Percentiles rank a stretch among this genome's conserved stretches.
Evolutionary conservation across 2,329 filamentous ascomycete species (phyloP).

Genomic region (Tolypocladium capitatum): DNA sequence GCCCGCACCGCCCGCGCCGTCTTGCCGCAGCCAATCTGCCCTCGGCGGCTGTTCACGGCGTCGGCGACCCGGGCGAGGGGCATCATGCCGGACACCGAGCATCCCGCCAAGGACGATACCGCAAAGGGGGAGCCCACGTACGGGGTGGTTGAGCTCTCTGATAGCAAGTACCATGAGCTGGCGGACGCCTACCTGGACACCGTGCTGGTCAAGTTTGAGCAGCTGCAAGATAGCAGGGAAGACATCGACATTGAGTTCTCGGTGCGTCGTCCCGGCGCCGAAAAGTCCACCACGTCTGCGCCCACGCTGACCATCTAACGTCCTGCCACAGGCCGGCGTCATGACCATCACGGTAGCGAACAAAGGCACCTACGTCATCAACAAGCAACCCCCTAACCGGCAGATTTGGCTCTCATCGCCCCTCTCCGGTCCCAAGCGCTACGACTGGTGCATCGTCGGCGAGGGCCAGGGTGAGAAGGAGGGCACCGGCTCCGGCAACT

Average conservation of each 20-base stretch:
- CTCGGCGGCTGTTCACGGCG: slow-evolving; percentile 17
- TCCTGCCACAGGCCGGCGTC: slow-evolving; percentile 57
- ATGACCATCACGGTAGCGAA: slow-evolving; percentile 59
- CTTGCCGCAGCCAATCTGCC: slow-evolving; percentile 1
- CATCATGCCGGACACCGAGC: slow-evolving; percentile 45
- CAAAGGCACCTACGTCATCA: slow-evolving; percentile 79
- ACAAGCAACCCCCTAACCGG: slow-evolving; percentile 97
- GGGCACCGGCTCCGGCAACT: slow-evolving; percentile 58
- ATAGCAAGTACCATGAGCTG: slow-evolving; percentile 61
- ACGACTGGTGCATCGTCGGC: slow-evolving; percentile 68
- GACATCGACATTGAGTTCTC: slow-evolving; percentile 83
- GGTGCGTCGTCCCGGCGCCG: slow-evolving; percentile 38
- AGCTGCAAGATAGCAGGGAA: slow-evolving; percentile 55
- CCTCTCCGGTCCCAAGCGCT: slow-evolving; percentile 82
- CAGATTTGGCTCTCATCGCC: slow-evolving; percentile 95
- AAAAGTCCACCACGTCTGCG: background rate
- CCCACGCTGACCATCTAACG: slow-evolving; percentile 1
- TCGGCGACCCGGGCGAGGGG: slow-evolving; percentile 25
- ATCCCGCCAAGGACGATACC: slow-evolving; percentile 34
- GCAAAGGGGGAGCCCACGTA: slow-evolving; percentile 25
- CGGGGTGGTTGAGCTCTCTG: slow-evolving; percentile 48
- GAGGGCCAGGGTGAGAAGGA: slow-evolving; percentile 66
- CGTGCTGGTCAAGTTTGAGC: slow-evolving; percentile 50
- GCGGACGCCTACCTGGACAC: slow-evolving; percentile 61
- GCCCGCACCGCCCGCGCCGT: slow-evolving; percentile 1